Percentiles rank a stretch among this genome's conserved stretches.
Evolutionary conservation across 2,329 filamentous ascomycete genomes (phyloP).

Genomic region (Clarireedia hainanense): DNA sequence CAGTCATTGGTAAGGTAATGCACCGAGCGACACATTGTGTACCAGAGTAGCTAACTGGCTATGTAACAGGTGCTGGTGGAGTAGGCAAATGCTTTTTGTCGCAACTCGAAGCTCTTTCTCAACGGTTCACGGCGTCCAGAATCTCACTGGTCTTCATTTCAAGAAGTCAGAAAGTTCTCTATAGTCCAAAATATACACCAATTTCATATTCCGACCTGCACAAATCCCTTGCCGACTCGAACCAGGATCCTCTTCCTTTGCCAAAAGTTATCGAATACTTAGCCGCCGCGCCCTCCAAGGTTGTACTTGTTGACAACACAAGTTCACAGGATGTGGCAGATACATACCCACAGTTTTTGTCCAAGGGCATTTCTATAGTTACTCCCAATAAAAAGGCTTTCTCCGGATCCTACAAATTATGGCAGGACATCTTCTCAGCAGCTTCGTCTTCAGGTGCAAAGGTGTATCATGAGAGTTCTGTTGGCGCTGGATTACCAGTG

Average conservation of each 20-base stretch:
- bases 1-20: conserved; percentile 34
- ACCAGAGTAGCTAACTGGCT: conserved; percentile 5
- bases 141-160: conserved; percentile 78
- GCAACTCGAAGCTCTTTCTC: conserved; percentile 64
- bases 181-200: conserved; percentile 62
- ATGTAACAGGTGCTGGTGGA: conserved; percentile 71
- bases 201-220: conserved; percentile 53
- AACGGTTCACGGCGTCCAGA: conserved; percentile 54
- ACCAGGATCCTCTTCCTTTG: conserved; percentile 57
- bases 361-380: conserved; percentile 78
- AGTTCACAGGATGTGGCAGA: conserved; percentile 81
- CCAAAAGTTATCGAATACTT: conserved; percentile 72
- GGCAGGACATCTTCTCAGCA: conserved; percentile 77
- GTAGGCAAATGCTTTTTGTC: conserved; percentile 86
- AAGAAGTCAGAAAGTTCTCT: conserved; percentile 76
- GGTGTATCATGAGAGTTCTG: conserved; percentile 91
- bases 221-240: conserved; percentile 55
- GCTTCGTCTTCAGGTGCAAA: conserved; percentile 65
- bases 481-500: conserved; percentile 87
- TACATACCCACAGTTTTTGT: conserved; percentile 73
- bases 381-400: conserved; percentile 99
- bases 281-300: conserved; percentile 65
- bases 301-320: conserved; percentile 90
- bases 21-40: conserved; percentile 15
- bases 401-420: conserved; percentile 70